Evolutionary conservation across 2,329 filamentous ascomycete genomes (phyloP), one percentile per base, ranked within the genome.

Genomic region (Parascedosporium putredinis): DNA sequence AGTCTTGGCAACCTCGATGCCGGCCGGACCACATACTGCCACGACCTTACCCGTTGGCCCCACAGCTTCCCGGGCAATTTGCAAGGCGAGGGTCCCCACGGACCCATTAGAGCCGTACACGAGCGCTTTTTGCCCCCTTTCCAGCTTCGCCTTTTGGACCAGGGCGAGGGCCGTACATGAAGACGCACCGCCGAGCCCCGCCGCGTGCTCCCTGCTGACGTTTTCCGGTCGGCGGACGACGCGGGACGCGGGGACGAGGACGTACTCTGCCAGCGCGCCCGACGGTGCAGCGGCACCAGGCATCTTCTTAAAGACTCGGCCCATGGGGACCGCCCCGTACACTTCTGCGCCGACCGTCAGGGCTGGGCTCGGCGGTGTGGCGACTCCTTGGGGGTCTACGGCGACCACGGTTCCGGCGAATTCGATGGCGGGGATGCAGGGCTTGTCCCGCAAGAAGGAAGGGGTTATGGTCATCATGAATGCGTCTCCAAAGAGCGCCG

Each of bases 231-330:
- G 16, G 3, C 42, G 14, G 14, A 45, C 42, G 14, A 45, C 42
- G 5, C 42, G 23, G 20, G 42, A 27, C 12, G 42, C 42, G n/a
- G 42, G 42, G 5, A 45, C 25, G 3, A 45, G 23, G 23, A 45
- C 42, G 10, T 45, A 45, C 23, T 45, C 42, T 5, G 42, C 42
- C n/a, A 45, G 23, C 2, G 42, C 42, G 23, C 42, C 42, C 23
- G 42, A 45, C 14, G 42, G 42, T 16, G 42, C 42, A 14, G 42
- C 42, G 10, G 42, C 42, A 20, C 42, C 42, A 22, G 42, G 42
- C 42, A 45, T 29, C 6, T 23, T 22, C 23, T 45, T 45, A 25
- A 45, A 45, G 42, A 29, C 22, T n/a, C 42, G 25, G 42, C 14
- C 7, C 42, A 45, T 4, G 1, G 42, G 42, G 22, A 45, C 25